A percentile compares a stretch with the other conserved stretches of the same genome.
Evolutionary conservation across 768 basidiomycete species (phyloP).

Genomic region (Mycena latifolia): DNA sequence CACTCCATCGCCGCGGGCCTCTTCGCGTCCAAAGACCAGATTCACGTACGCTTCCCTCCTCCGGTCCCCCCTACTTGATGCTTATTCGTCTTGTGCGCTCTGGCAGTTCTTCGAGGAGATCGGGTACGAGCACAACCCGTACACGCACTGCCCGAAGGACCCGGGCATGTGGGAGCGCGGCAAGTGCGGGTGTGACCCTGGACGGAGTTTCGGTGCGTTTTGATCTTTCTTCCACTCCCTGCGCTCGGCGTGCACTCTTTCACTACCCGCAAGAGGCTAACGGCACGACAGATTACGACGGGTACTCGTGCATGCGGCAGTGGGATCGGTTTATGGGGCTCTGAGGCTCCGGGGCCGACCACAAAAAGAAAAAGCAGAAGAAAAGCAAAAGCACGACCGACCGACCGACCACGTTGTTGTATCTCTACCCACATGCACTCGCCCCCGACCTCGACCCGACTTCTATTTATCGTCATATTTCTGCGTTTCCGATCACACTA

Average conservation of each 20-base stretch:
- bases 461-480: no score
- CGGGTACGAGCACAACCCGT: conserved; percentile 69
- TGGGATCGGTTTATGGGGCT: conserved; percentile 55
- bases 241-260: no score
- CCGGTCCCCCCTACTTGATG: no score
- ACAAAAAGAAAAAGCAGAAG: no score
- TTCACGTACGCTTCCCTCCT: conserved; percentile 46
- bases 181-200: conserved; percentile 63
- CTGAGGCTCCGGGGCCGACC: no score
- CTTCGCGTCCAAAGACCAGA: conserved; percentile 66
- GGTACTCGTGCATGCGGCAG: conserved; percentile 67
- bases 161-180: conserved; percentile 52
- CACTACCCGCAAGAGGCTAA: no score
- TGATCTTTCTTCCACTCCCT: background rate
- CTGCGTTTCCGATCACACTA: no score
- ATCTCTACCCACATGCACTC: no score
- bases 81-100: background rate
- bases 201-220: conserved; percentile 68
- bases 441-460: no score
- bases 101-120: conserved; percentile 79
- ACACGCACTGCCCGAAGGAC: conserved; percentile 62
- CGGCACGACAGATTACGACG: conserved; percentile 60
- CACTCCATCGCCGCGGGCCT: conserved; percentile 77
- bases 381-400: no score
- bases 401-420: no score